These are phyloP conservation scores for Candida xiaguanensis DNA, from an alignment of 805 yeast genomes.

Conservation along the genomic window DNA sequence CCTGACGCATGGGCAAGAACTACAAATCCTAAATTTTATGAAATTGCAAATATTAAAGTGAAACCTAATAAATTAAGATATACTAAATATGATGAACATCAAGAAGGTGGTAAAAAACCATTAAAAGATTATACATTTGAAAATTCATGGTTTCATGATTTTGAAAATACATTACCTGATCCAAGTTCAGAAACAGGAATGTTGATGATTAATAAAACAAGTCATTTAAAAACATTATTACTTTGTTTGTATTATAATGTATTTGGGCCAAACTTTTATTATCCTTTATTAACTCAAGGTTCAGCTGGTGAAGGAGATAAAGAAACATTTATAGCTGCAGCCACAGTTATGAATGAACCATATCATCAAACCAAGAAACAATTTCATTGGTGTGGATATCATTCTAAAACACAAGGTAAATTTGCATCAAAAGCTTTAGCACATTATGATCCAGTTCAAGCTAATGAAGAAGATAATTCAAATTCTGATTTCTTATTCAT, in stretches of 20 bases:
- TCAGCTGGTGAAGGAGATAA: constrained; percentile 79
- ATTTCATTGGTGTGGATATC: constrained; percentile 37
- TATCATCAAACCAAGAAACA: constrained; percentile 52
- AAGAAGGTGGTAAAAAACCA: constrained; percentile 32
- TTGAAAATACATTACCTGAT: constrained; percentile 62
- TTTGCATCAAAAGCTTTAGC: constrained; percentile 36
- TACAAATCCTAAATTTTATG: constrained; percentile 54
- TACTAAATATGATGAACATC: constrained; percentile 30
- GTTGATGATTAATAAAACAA: constrained; percentile 54
- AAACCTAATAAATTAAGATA: constrained; percentile 31
- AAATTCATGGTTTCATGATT: constrained; percentile 50
- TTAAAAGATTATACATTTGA: constrained; percentile 23
- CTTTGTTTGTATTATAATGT: constrained; percentile 63
- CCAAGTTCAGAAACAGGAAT: constrained; percentile 72
- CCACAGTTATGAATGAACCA: constrained; percentile 45
- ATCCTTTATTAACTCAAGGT: constrained; percentile 67
- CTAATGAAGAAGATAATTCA: constrained; percentile 10
- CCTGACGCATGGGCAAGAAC: constrained; percentile 73
- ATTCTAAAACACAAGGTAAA: constrained; percentile 18
- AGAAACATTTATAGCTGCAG: constrained; percentile 72
- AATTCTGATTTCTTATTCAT: constrained; percentile 36
- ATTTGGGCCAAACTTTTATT: constrained; percentile 62
- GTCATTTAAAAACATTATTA: constrained; percentile 56
- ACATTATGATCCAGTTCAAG: constrained; percentile 38
- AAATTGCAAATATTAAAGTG: constrained; percentile 29